These are phyloP conservation scores for Henckelia pumila DNA, from an alignment of 257 asterid genomes.

Conservation along the genomic window DNA sequence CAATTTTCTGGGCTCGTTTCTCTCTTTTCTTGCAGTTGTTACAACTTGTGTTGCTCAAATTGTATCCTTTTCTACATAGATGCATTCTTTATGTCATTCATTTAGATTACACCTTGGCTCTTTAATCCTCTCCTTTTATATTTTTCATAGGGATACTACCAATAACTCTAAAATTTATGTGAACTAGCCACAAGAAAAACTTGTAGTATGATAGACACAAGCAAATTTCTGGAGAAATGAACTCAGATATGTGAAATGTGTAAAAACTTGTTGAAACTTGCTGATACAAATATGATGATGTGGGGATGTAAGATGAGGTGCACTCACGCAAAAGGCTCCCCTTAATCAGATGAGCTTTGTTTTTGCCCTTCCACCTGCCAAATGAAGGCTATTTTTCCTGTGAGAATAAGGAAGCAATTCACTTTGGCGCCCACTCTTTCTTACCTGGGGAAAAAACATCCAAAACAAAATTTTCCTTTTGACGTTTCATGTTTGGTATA, in stretches of 20 bases:
- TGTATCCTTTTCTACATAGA: constrained; percentile 58
- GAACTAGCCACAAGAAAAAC: not conserved
- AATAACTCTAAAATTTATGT: not conserved
- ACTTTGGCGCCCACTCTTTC: not conserved
- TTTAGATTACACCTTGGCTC: not conserved
- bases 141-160: not conserved
- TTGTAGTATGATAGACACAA: not conserved
- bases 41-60: constrained; percentile 91
- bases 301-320: not conserved
- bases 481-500: not conserved
- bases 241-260: not conserved
- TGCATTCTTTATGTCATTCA: constrained; percentile 19
- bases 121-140: not conserved
- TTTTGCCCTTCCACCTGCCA: not conserved
- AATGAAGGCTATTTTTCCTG: not conserved
- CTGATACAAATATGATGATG: not conserved
- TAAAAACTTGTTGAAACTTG: not conserved
- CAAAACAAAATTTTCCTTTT: not conserved
- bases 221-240: not conserved
- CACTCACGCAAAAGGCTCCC: constrained; percentile 2
- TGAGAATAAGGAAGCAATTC: not conserved
- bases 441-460: too few relatives aligned
- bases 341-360: not conserved
- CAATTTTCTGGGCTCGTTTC: constrained; percentile 68
- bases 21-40: constrained; percentile 79